phyloP scores from a whole-genome alignment of 2,329 filamentous ascomycete species.

The Colletotrichum agaves region DNA sequence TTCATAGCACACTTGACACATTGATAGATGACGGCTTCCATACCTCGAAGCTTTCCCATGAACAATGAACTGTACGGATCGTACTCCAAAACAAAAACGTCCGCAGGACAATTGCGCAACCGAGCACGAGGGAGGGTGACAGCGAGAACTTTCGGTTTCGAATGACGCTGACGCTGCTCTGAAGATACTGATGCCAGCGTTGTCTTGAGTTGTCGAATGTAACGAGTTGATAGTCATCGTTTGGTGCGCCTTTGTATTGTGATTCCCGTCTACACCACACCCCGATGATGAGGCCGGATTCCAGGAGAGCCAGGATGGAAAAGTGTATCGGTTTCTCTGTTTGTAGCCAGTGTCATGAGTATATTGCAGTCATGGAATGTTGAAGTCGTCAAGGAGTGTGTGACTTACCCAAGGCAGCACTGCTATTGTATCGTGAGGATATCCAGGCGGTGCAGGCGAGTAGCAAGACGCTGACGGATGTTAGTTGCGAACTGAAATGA shows the following conservation, averaged over 20 bases:
- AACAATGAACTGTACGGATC: constrained; percentile 47
- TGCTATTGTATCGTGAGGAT: constrained; percentile 47
- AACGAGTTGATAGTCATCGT: constrained; percentile 16
- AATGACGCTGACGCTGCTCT: constrained; percentile 20
- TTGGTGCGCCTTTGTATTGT: constrained; percentile 9
- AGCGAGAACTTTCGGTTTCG: constrained; percentile 28
- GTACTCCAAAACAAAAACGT: constrained; percentile 46
- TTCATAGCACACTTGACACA: not conserved
- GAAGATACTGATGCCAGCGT: constrained; percentile 6
- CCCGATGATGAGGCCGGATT: constrained; percentile 40
- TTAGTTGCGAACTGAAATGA: not conserved
- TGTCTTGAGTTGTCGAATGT: not conserved
- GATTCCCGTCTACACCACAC: constrained; percentile 31
- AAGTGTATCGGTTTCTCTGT: constrained; percentile 50
- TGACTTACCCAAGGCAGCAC: constrained; percentile 50
- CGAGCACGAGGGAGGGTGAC: constrained; percentile 39
- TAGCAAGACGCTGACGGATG: constrained; percentile 15
- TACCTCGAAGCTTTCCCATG: constrained; percentile 49
- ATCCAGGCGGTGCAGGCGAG: constrained; percentile 39
- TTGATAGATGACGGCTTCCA: constrained; percentile 15
- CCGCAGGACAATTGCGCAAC: constrained; percentile 42
- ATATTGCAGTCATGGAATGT: not conserved
- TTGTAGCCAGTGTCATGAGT: not conserved
- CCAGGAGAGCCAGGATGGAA: constrained; percentile 44
- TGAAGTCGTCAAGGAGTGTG: too few species aligned